Base-by-base conservation (phyloP, 2,329 filamentous ascomycete species). In the Aspergillus chevalieri region DNA sequence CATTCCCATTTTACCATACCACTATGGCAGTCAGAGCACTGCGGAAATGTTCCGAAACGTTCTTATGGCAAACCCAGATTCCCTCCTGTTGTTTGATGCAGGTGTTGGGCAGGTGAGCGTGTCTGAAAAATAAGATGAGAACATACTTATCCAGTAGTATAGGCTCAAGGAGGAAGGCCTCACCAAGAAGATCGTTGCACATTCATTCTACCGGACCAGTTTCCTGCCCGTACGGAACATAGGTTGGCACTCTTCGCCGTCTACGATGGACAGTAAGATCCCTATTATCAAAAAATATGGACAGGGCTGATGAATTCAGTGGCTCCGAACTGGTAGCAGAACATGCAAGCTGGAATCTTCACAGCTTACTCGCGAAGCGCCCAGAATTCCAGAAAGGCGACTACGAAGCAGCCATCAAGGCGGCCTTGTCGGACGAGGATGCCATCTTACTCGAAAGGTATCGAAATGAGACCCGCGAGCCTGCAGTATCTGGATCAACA, bases 221-320 rank as follows among this genome's bases (percentile, higher is more conserved):
- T 67, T 50, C 62, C 63, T 19, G 53, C 54, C 8, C 46, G 55
- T 6, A 57, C 54, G n/a, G 46, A 62, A 5, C 57, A 63, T 10
- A 65, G 62, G 22, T 44, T 69, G 36, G 63, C 60, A 8, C 61
- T 63, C 28, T 65, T 69, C 49, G 65, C 63, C 15, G 54, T 68
- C 21, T 68, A 65, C 50, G 66, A 69, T 44, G 66, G 66, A 47
- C 66, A 69, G 66, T 69, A 56, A 54, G 65, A 28, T 19, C n/a
- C 26, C 4, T 14, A 10, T 8, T 30, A 39, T 26, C 26, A 28
- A 6, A 3, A 8, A 24, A 8, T 12, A 22, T 26, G 24, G 38
- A 19, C 3, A n/a, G 33, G 28, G 47, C 46, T 36, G 24, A 33
- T 44, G 41, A 41, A 15, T 41, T 12, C 36, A 69, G 65, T 58